Conservation (phyloP, 2,329 filamentous ascomycete species). For the Aspergillus texensis region DNA sequence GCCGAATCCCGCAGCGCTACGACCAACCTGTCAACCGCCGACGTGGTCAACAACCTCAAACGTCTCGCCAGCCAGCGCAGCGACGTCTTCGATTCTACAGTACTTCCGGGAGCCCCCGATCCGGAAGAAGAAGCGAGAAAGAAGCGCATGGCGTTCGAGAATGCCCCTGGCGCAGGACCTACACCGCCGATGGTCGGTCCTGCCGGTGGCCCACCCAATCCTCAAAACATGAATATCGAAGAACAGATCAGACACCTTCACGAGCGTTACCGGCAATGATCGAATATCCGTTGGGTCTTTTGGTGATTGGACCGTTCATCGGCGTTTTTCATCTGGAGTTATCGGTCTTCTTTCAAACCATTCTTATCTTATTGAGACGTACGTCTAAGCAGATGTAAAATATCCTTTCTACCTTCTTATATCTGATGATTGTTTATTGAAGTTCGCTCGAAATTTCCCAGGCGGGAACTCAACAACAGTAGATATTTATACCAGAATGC, state of each 20-base stretch:
- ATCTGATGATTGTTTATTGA: not conserved
- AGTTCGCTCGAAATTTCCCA: not conserved
- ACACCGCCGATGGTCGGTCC: conserved; percentile 34
- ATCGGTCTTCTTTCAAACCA: conserved; percentile 1
- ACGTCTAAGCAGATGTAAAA: conserved; percentile 11
- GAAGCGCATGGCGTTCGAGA: conserved; percentile 68
- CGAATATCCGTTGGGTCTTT: not conserved
- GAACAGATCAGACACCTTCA: conserved; percentile 78
- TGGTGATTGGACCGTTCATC: conserved; percentile 5
- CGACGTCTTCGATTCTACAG: conserved; percentile 75
- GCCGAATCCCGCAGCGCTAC: conserved; percentile 81
- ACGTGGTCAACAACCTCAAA: conserved; percentile 93
- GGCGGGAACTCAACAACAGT: not conserved
- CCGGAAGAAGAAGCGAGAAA: conserved; percentile 74
- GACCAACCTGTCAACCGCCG: conserved; percentile 81
- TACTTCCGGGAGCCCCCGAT: conserved; percentile 58
- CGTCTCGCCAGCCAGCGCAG: conserved; percentile 85
- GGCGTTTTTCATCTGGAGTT: conserved; percentile 12
- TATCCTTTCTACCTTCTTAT: not conserved
- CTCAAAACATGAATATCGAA: conserved; percentile 69
- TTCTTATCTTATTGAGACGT: conserved; percentile 5
- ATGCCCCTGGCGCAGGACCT: conserved; percentile 26
- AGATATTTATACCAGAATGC: not conserved
- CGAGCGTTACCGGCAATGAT: conserved; percentile 52
- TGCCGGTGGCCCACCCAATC: conserved; percentile 32